Conservation (phyloP, 495 filamentous ascomycete species). For the Chaetomium tenue region DNA sequence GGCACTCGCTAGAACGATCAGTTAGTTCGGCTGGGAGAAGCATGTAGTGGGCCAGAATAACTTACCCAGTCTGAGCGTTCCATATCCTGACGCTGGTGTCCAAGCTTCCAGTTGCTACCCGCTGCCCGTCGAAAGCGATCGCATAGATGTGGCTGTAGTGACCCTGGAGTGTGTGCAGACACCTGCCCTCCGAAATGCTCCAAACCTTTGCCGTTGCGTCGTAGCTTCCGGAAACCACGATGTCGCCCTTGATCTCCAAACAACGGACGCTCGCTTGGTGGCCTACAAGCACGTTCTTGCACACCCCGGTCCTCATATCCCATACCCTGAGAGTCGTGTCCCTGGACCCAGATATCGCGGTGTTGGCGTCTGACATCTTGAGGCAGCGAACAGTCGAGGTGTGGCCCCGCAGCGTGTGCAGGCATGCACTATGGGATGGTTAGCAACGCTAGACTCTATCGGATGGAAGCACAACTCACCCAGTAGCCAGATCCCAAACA, state of each 20-base stretch:
- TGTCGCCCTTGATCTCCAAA: slow-evolving; percentile 90
- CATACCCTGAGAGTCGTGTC: slow-evolving; percentile 94
- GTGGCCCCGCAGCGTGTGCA: slow-evolving; percentile 87
- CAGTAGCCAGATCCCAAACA: slow-evolving; percentile 95
- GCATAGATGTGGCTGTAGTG: slow-evolving; percentile 99
- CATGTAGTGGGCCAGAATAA: slow-evolving; percentile 13
- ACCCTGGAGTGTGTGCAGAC: slow-evolving; percentile 82
- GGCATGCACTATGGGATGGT: slow-evolving; percentile 52
- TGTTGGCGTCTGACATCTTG: slow-evolving; percentile 92
- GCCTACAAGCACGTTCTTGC: slow-evolving; percentile 87
- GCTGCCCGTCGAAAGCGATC: slow-evolving; percentile 89
- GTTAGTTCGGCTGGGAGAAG: slow-evolving; percentile 9
- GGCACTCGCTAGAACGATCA: slow-evolving; percentile 58
- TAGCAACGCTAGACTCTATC: slow-evolving; percentile 20
- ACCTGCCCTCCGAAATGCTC: slow-evolving; percentile 92
- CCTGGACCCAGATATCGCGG: slow-evolving; percentile 92
- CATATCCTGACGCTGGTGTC: slow-evolving; percentile 97
- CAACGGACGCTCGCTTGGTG: slow-evolving; percentile 97
- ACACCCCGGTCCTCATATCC: slow-evolving; percentile 84
- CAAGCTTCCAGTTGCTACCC: slow-evolving; percentile 94
- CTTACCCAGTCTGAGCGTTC: slow-evolving; percentile 87
- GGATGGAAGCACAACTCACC: slow-evolving; percentile 55
- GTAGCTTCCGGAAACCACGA: slow-evolving; percentile 94
- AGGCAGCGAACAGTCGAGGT: slow-evolving; percentile 95
- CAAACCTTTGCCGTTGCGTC: slow-evolving; percentile 96